A percentile compares a stretch with the other conserved stretches of the same genome.
phyloP scores from a whole-genome alignment of 176 grass and related monocot genomes.

The Secale cereale region DNA sequence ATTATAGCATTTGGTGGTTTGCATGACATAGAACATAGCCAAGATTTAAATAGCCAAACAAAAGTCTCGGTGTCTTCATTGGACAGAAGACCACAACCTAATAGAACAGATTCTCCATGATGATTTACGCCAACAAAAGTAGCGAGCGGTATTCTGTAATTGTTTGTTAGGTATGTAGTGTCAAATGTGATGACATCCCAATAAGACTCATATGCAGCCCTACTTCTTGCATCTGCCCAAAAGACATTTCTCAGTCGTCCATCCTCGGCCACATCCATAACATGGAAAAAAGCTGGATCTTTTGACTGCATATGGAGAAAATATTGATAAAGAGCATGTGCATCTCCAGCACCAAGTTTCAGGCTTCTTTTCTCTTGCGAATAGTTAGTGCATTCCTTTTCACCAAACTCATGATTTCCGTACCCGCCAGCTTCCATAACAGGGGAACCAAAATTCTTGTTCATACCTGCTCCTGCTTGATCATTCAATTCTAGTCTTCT shows the following conservation, averaged over 20 bases:
- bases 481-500: constrained; percentile 5
- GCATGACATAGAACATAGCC: neutral
- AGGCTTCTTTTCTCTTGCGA: neutral
- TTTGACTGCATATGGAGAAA: neutral
- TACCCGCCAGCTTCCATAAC: neutral
- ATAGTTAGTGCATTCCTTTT: neutral
- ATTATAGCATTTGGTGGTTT: neutral
- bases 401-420: neutral
- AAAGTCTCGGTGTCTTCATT: neutral
- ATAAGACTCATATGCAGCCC: neutral
- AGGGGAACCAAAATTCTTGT: neutral
- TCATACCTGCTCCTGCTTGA: neutral
- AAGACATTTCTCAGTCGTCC: neutral
- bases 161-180: neutral
- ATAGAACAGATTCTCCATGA: neutral
- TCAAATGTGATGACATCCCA: neutral
- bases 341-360: neutral
- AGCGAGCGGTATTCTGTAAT: neutral
- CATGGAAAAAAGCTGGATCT: neutral
- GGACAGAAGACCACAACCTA: neutral
- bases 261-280: neutral
- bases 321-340: neutral
- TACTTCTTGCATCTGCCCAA: neutral
- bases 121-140: neutral
- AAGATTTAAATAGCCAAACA: neutral